Evolutionary conservation across 495 filamentous ascomycete genomes (phyloP).

Genomic region (Endocarpon pusillum): DNA sequence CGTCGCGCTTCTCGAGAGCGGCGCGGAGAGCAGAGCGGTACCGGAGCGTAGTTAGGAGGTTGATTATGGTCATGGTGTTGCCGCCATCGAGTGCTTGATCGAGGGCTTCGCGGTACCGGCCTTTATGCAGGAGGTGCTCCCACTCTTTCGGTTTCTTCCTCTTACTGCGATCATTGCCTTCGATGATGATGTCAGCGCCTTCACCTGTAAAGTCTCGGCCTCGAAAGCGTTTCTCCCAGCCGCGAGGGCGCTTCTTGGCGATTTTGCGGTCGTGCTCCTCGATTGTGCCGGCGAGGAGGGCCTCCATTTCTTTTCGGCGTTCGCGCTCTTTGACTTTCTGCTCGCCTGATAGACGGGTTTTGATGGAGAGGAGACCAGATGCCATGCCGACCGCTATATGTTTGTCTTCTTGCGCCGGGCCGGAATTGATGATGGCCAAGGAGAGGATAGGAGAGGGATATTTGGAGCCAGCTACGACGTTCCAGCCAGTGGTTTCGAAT

Average conservation of each 20-base stretch:
- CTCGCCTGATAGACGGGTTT: constrained; percentile 69
- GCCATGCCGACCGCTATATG: constrained; percentile 91
- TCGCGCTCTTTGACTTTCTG: constrained; percentile 64
- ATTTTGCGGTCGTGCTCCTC: constrained; percentile 49
- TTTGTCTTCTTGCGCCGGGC: constrained; percentile 51
- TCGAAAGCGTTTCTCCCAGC: constrained; percentile 49
- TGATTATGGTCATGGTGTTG: constrained; percentile 44
- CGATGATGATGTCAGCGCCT: constrained; percentile 71
- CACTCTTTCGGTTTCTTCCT: constrained; percentile 50
- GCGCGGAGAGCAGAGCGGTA: constrained; percentile 78
- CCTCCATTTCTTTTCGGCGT: constrained; percentile 70
- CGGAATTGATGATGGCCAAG: constrained; percentile 52
- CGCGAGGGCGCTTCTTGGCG: constrained; percentile 47
- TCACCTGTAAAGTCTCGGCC: constrained; percentile 75
- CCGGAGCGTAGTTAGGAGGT: constrained; percentile 62
- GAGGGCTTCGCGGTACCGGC: constrained; percentile 56
- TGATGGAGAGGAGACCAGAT: constrained; percentile 72
- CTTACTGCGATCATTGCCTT: constrained; percentile 42
- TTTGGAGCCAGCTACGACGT: constrained; percentile 79
- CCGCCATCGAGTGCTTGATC: constrained; percentile 51
- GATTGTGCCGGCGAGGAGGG: constrained; percentile 58
- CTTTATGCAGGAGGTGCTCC: constrained; percentile 66
- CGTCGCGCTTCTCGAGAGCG: constrained; percentile 69
- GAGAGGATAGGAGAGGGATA: constrained; percentile 83
- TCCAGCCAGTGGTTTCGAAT: constrained; percentile 82